Conservation (phyloP, 306 rosid species). For the Senna siamea region DNA sequence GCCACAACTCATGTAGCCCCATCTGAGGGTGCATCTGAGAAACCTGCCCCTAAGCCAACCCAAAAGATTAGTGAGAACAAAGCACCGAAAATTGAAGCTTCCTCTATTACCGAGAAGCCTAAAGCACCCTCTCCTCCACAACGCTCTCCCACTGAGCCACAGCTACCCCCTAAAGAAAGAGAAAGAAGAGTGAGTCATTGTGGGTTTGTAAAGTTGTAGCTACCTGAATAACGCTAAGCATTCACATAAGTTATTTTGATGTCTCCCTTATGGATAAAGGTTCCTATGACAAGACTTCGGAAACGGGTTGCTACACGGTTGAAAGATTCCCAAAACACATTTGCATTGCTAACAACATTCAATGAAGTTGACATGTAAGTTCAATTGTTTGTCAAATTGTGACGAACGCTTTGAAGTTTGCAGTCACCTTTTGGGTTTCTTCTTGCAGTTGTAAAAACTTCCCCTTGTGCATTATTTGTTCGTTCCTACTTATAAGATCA, state of each 20-base stretch:
- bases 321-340: constrained; percentile 91
- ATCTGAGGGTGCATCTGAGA: constrained; percentile 59
- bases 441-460: not conserved
- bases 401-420: constrained; percentile 5
- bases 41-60: constrained; percentile 54
- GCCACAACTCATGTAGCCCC: constrained; percentile 74
- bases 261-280: constrained; percentile 47
- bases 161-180: constrained; percentile 81
- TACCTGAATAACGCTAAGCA: constrained; percentile 25
- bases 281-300: constrained; percentile 86
- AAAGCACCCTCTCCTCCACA: constrained; percentile 54
- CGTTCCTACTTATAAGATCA: not conserved
- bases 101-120: constrained; percentile 49
- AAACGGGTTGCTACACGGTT: constrained; percentile 70
- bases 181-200: constrained; percentile 71
- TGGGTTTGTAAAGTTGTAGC: constrained; percentile 20
- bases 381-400: not conserved
- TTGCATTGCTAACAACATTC: constrained; percentile 83
- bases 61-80: constrained; percentile 54
- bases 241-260: constrained; percentile 19
- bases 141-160: constrained; percentile 75
- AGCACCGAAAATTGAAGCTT: constrained; percentile 57
- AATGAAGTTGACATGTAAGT: constrained; percentile 90
- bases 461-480: not conserved
- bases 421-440: constrained; percentile 11